Base-by-base conservation (phyloP, 179 eudicot species). In the Spinacia oleracea region DNA sequence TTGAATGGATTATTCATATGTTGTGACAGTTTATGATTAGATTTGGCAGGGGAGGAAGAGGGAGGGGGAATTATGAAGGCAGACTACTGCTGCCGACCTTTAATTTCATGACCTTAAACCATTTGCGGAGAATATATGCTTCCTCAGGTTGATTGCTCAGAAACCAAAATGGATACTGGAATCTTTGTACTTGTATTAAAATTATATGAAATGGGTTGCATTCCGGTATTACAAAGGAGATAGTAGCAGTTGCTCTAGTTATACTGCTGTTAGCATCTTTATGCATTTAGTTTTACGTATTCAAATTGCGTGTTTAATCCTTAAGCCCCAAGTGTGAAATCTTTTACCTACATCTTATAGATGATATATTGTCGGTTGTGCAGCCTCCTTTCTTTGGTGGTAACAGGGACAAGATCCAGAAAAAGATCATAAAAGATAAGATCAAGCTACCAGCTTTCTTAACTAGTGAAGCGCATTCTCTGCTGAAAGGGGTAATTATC, bases 381-480 rank as follows among this genome's bases (percentile, higher is more conserved):
- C 89, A 93, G 97, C 94, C 96, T 83, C 98, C 97, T 77, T 92
- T 92, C 83, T 71, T 15, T 62, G 92, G 95, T 58, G 91, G 97
- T n/a, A 92, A 87, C 45, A 83, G 91, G 73, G 82, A 87, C 34
- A 91, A 90, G 83, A 76, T 92, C 73, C 98, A 92, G 85, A 86
- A 91, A 78, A 94, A 91, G 87, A 87, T 94, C 72, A 75, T 90
- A 35, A 94, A 92, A 87, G 93, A 91, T 53, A 94, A 92, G 88
- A 81, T 92, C 76, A 94, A 90, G 89, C 85, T 94, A 70, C 98
- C 98, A 15, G 78, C 83, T 62, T 94, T 83, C 87, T 85, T 94
- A 86, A 32, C 94, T 20, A 92, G 98, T 73, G 97, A 94, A 74
- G 96, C 97, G 16, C 97, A 92, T 86, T 87, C 97, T 70, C 78